These are phyloP conservation scores for Echinochloa phyllopogon DNA, from an alignment of 176 grass and related monocot species.

Conservation along the genomic window DNA sequence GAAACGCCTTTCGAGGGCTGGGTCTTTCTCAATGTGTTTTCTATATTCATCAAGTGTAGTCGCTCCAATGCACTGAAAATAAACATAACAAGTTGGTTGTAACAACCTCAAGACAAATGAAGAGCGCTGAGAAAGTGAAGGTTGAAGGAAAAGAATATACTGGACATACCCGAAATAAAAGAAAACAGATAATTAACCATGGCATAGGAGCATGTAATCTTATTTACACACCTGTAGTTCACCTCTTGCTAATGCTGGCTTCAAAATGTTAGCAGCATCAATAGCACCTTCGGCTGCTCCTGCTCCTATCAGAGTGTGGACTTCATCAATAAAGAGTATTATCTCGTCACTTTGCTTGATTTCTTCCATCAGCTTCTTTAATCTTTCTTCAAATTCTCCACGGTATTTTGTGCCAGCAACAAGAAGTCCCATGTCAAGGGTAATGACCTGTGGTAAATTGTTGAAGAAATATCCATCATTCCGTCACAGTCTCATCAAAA, in stretches of 20 bases:
- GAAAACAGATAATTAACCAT: conserved; percentile 1
- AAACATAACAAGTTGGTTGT: conserved; percentile 20
- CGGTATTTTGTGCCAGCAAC: conserved; percentile 98
- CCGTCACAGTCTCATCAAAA: conserved; percentile 36
- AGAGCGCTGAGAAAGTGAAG: neutral
- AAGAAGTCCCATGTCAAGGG: conserved; percentile 93
- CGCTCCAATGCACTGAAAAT: conserved; percentile 84
- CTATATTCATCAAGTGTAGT: conserved; percentile 96
- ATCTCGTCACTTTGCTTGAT: conserved; percentile 97
- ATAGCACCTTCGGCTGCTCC: conserved; percentile 95
- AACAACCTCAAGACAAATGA: conserved; percentile 21
- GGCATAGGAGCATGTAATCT: conserved; percentile 28
- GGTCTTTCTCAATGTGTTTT: conserved; percentile 95
- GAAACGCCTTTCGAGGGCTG: conserved; percentile 91
- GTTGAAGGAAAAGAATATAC: conserved; percentile 12
- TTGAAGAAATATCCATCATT: conserved; percentile 28
- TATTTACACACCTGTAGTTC: conserved; percentile 78
- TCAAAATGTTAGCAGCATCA: conserved; percentile 95
- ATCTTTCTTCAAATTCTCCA: conserved; percentile 96
- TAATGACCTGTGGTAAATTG: conserved; percentile 75
- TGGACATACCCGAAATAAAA: neutral
- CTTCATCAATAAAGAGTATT: conserved; percentile 97
- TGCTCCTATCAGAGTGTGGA: conserved; percentile 96
- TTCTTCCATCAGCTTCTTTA: conserved; percentile 99
- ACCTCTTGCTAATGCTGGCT: conserved; percentile 91